Evolutionary conservation across 495 filamentous ascomycete genomes (phyloP).

Genomic region (Tuber melanosporum): DNA sequence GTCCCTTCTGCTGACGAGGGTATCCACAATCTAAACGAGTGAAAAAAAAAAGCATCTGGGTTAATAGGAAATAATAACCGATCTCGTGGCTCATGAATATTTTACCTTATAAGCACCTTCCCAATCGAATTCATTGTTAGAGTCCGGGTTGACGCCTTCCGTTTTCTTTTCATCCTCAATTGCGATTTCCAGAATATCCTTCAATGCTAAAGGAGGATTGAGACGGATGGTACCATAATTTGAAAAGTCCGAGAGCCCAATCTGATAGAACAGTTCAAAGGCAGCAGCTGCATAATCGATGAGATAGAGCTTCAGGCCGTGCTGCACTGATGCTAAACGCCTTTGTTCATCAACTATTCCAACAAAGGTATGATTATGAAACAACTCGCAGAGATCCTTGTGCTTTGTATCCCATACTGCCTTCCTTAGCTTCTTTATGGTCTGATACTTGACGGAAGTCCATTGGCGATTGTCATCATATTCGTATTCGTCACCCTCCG

Average conservation of each 20-base stretch:
- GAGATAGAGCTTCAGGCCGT: conserved; percentile 85
- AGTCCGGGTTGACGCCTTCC: conserved; percentile 2
- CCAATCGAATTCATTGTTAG: conserved; percentile 30
- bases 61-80: conserved; percentile 10
- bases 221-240: conserved; percentile 87
- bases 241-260: conserved; percentile 91
- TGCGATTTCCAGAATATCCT: conserved; percentile 64
- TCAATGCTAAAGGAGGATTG: conserved; percentile 64
- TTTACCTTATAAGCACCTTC: conserved; percentile 28
- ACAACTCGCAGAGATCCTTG: conserved; percentile 78
- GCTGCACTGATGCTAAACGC: conserved; percentile 85
- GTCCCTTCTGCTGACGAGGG: conserved; percentile 64
- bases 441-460: conserved; percentile 47
- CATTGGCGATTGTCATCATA: conserved; percentile 41
- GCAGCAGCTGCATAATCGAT: conserved; percentile 87
- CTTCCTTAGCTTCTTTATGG: conserved; percentile 73
- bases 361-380: conserved; percentile 87
- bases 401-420: conserved; percentile 80
- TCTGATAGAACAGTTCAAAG: conserved; percentile 93
- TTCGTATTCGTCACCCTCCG: conserved; percentile 36
- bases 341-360: conserved; percentile 82
- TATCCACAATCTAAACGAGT: conserved; percentile 28
- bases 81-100: conserved; percentile 8
- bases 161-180: conserved; percentile 56
- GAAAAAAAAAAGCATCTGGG: neutral